Evolutionary conservation across 768 basidiomycete species (phyloP), one percentile per base, ranked within the genome.

Genomic region (Daedaleopsis nitida): DNA sequence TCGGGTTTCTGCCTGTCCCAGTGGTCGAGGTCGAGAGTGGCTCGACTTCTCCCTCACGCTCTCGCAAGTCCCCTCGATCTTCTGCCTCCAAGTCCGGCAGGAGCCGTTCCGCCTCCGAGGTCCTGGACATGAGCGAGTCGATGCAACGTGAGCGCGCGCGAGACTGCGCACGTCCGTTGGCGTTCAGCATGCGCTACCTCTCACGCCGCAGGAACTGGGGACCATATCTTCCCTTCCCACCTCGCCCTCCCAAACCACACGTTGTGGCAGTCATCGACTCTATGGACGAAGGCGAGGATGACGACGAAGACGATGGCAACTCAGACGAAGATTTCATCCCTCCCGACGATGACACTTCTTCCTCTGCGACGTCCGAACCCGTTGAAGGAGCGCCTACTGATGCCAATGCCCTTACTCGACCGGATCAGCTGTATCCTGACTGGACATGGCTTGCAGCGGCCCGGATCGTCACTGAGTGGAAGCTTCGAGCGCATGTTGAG

Each of bases 1-100:
- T 77, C 2, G 82, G 83, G 6, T 80, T 82, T 51, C 72, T 75
- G 24, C 66, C 69, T 10, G 47, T 68, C 13, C 63, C 51, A 2
- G 14, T 48, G n/a, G 23, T 23, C 42, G 48, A 32, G 14, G 5
- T 17, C 11, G 35, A 13, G 17, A 32, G 27, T 32, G 7, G 27
- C 27, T 32, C 27, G 27, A 3, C 27, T 32, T 35, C 32, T 5
- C 17, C 52, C 6, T 21, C 19, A 9, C 43, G 5, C 9, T 53
- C 34, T 7, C 60, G n/a, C 23, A 44, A 6, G 16, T n/a, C 27
- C 6, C 12, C 56, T 13, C 32, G 13, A 7, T 11, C 34, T 9
- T 19, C 27, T 1, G 35, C 27, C 10, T 17, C 35, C 13, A n/a
- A 38, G 35, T 5, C 27, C n/a, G 2, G 21, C 27, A 16, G 42